Evolutionary conservation across 495 filamentous ascomycete species (phyloP), one percentile per base, ranked within the genome.

Genomic region (Daldinia decipiens): DNA sequence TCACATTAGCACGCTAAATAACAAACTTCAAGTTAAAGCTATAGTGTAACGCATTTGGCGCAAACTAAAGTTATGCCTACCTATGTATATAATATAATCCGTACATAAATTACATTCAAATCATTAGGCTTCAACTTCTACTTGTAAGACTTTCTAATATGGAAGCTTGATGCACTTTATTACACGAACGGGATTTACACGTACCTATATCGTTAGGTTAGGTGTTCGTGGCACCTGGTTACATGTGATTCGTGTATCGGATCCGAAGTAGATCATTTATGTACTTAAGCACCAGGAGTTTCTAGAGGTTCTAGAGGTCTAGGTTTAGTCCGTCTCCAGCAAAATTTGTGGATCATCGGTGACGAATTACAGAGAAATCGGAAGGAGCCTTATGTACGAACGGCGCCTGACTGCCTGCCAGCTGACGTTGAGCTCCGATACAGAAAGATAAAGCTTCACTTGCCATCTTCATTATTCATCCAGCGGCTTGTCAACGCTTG

Each of bases 341-440:
- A 17, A 36, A 31, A 32, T 47, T 36, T 68, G 40, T 71, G 68
- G 68, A 55, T 47, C 51, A 17, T 27, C 40, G 24, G 64, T 68
- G 65, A 68, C 64, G 64, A 64, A 65, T 65, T 40, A 61, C 58
- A 39, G 27, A 45, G 47, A 19, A 70, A 19, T 47, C 50, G 39
- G 55, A 65, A 57, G 29, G 31, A 57, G 53, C 67, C 67, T 58
- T 61, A 31, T 43, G 19, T 50, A 34, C 47, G 53, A 65, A 40
- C 43, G 51, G 65, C 70, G 70, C 70, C 70, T 72, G 70, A 72
- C 70, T 65, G 70, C 12, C 65, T 61, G 60, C 70, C 70, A 72
- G 70, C 70, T 72, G 60, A 72, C 64, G 45, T 54, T 32, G 40
- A 72, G 65, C 70, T 68, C 60, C 65, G 65, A 65, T 64, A 56